Conservation (phyloP, 371 early-diverging fungal species). For the Coemansia sp. region DNA sequence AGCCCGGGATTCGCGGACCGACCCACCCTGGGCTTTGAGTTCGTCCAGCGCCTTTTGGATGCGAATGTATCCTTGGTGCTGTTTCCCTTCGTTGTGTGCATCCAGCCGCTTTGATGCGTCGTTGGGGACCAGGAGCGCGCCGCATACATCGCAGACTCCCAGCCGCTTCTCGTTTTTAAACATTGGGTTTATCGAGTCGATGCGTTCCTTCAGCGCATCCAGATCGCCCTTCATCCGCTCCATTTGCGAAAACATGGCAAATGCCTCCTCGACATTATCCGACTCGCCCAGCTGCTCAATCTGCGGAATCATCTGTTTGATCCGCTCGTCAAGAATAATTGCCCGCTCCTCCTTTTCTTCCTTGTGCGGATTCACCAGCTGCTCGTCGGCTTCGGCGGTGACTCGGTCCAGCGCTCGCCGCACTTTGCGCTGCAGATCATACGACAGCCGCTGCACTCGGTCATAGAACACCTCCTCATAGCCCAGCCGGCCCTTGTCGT, state of each 20-base stretch:
- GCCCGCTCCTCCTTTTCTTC: constrained; percentile 82
- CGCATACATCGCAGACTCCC: constrained; percentile 89
- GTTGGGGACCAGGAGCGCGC: constrained; percentile 83
- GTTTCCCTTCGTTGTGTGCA: constrained; percentile 86
- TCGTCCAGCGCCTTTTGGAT: constrained; percentile 79
- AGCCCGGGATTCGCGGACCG: constrained; percentile 7
- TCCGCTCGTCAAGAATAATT: constrained; percentile 80
- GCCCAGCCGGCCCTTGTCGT: constrained; percentile 66
- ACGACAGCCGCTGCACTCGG: constrained; percentile 66
- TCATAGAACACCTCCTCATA: constrained; percentile 78
- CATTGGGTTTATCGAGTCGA: constrained; percentile 64
- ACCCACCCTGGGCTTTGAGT: constrained; percentile 53
- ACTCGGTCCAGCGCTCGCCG: constrained; percentile 72
- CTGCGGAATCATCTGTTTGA: constrained; percentile 68
- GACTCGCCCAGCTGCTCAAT: constrained; percentile 76
- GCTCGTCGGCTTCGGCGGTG: constrained; percentile 71
- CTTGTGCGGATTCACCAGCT: constrained; percentile 64
- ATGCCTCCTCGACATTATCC: constrained; percentile 78
- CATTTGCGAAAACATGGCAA: constrained; percentile 60
- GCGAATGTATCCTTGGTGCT: constrained; percentile 82
- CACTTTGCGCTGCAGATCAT: constrained; percentile 76
- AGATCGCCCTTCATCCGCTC: constrained; percentile 69
- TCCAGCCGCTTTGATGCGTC: constrained; percentile 80
- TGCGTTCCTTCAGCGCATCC: constrained; percentile 61
- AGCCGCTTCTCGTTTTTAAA: constrained; percentile 74